Evolutionary conservation across 495 filamentous ascomycete species (phyloP).

Genomic region (Aspergillus ellipticus): DNA sequence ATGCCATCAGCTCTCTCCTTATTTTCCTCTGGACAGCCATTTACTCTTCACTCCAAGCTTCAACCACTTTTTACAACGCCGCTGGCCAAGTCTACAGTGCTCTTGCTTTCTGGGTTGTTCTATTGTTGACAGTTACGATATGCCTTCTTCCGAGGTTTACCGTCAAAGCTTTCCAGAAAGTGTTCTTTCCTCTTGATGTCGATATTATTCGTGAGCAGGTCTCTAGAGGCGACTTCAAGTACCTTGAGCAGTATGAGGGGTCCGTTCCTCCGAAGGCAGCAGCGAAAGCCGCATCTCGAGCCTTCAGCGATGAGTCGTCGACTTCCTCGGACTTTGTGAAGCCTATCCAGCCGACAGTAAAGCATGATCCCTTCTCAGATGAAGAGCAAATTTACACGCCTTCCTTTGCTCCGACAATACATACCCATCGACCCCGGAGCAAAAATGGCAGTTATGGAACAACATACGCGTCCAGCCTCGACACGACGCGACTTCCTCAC

Average conservation of each 20-base stretch:
- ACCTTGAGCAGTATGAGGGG: conserved; percentile 54
- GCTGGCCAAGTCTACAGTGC: conserved; percentile 76
- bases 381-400: conserved; percentile 89
- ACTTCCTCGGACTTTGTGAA: conserved; percentile 63
- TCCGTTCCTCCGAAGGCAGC: conserved; percentile 35
- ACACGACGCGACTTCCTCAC: conserved; percentile 36
- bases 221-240: conserved; percentile 71
- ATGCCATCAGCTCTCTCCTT: conserved; percentile 74
- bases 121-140: conserved; percentile 69
- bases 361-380: conserved; percentile 64
- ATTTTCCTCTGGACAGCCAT: conserved; percentile 97
- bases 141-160: conserved; percentile 82
- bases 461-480: conserved; percentile 72
- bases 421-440: conserved; percentile 76
- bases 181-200: conserved; percentile 86
- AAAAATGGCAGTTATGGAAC: conserved; percentile 93
- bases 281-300: conserved; percentile 12
- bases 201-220: conserved; percentile 96
- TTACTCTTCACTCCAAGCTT: conserved; percentile 67
- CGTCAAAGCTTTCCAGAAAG: conserved; percentile 84
- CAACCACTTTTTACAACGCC: conserved; percentile 71
- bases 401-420: conserved; percentile 69
- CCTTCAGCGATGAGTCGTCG: conserved; percentile 43
- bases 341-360: conserved; percentile 53
- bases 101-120: conserved; percentile 80